Base-by-base conservation (phyloP, 1,284 basidiomycete species). In the Boletus mariae region DNA sequence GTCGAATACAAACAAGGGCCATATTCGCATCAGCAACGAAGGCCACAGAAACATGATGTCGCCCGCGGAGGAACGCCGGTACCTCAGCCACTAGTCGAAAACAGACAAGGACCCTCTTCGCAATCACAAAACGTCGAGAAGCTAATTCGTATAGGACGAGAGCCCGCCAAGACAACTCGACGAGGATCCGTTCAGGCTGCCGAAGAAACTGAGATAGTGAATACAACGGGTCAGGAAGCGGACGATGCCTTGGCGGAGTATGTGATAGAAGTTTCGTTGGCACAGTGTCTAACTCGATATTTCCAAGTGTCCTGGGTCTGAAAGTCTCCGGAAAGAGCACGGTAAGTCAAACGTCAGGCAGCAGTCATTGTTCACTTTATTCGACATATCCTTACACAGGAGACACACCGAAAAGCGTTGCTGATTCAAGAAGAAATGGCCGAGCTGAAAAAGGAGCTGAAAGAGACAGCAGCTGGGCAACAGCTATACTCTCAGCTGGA, bases 371-470 rank as follows among this genome's bases (percentile, higher is more conserved):
- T 38, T 17, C 37, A 20, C 20, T n/a, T 38, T n/a, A 38, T 20
- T 38, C 37, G 37, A 38, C 17, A 17, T 6, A n/a, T 20, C 29
- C 55, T 5, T 5, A 31, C 1, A 2, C 25, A 40, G 41, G 57
- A 43, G 5, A n/a, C 15, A 2, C 0, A 4, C 26, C 26, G 29
- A 37, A 42, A 29, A 15, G 42, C 1, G 5, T 34, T 34, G 8
- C 32, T 34, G 12, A 34, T 58, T 26, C 55, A 61, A 40, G 0
- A 51, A 10, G 61, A 63, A 47, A 59, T 61, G 45, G 23, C n/a
- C 4, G 47, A 55, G 1, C 12, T 53, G 25, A 7, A 40, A 8
- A 51, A 5, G 42, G 52, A 51, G 10, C 31, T 58, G 12, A 49
- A 25, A 15, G 52, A 56, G 29, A 58, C 57, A 5, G 43, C 15